phyloP scores from a whole-genome alignment of 2,329 filamentous ascomycete species.

The Aspergillus sp. region DNA sequence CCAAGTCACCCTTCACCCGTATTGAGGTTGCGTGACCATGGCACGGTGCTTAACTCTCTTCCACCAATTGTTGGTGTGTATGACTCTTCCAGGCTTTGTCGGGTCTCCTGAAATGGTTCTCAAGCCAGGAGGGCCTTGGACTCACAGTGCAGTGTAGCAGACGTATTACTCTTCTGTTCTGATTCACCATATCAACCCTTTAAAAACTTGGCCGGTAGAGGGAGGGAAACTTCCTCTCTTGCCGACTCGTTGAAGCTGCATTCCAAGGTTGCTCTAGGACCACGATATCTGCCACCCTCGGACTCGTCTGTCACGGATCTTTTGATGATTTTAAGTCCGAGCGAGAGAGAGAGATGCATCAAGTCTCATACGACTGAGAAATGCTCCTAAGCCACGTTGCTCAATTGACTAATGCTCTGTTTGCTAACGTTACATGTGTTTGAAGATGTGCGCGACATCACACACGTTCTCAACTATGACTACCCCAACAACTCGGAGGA shows the following conservation, averaged over 20 bases:
- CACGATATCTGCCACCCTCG: constrained; percentile 61
- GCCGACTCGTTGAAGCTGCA: constrained; percentile 69
- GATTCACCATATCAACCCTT: constrained; percentile 72
- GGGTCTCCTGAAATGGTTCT: constrained; percentile 76
- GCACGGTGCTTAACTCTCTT: constrained; percentile 82
- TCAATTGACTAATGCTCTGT: constrained; percentile 53
- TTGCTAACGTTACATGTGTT: constrained; percentile 73
- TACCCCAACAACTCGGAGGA: constrained; percentile 90
- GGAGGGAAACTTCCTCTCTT: constrained; percentile 66
- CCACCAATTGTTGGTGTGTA: constrained; percentile 82
- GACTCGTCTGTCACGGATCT: constrained; percentile 51
- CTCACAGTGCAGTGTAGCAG: constrained; percentile 70
- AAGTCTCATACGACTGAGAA: constrained; percentile 62
- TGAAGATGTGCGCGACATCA: constrained; percentile 99
- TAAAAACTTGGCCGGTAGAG: constrained; percentile 63
- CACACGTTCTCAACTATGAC: constrained; percentile 99
- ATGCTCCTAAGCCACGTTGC: constrained; percentile 50
- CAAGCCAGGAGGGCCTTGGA: constrained; percentile 83
- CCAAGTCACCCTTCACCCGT: constrained; percentile 46
- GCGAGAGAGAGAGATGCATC: constrained; percentile 62
- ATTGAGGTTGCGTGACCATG: constrained; percentile 63
- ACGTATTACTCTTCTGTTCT: constrained; percentile 61
- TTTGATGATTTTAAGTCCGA: constrained; percentile 42
- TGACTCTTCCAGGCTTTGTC: constrained; percentile 86
- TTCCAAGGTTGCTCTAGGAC: constrained; percentile 70